Evolutionary conservation across 2,329 filamentous ascomycete species (phyloP), one percentile per base, ranked within the genome.

Genomic region (Nectriaceae sp.): DNA sequence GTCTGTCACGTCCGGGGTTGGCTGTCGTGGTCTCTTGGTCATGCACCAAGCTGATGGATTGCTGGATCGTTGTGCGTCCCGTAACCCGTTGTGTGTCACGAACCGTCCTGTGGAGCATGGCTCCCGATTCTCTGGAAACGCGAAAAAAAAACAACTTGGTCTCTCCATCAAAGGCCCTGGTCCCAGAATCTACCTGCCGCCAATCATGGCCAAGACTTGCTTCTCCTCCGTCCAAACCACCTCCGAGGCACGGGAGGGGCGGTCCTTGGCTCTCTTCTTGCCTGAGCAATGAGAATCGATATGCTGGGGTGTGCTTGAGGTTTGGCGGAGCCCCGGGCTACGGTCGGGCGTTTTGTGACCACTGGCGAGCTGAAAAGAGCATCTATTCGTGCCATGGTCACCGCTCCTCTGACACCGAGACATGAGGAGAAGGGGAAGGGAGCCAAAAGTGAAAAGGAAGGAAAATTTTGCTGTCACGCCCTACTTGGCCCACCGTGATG

Each of bases 51-150:
- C 52, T 47, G 46, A 48, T 51, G 51, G 56, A 15, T 49, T 56
- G 50, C 50, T 47, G 58, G 55, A 64, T 65, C 49, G 51, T 49
- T 52, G 52, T 46, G 48, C 40, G 53, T 54, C 49, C 50, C 46
- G 22, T 53, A 53, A 46, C 52, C 54, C 49, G 53, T 57, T 55
- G 52, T 44, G 55, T 54, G 51, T 56, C 54, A 62, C 52, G 58
- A 65, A 64, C 60, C 51, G 54, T 54, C 46, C 31, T 53, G 64
- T 64, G 65, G 62, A 63, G 59, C 48, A 40, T 47, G 58, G 57
- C 63, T 67, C 59, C 61, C 65, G 65, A 61, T 57, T 62, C 54
- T 65, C 63, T 67, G 65, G 65, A 57, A 66, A 61, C 53, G 53
- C 53, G 48, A 58, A 61, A 56, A 44, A 60, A 56, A n/a, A n/a